Evolutionary conservation across 192 early-diverging fungal genomes (phyloP).

Genomic region (Rhizoclosmatium sp.): DNA sequence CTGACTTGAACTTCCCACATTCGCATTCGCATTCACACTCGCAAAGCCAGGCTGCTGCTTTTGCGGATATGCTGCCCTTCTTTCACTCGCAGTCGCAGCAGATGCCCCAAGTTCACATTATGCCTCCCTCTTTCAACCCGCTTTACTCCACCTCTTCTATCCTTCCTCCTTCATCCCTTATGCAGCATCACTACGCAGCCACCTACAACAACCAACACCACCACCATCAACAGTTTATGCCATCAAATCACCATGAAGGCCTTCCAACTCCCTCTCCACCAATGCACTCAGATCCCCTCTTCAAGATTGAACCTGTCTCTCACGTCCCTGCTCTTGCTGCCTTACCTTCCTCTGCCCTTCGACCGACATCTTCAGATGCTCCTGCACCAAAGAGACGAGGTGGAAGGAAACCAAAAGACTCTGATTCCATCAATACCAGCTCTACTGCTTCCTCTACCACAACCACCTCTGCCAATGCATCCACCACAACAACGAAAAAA

Average conservation of each 20-base stretch:
- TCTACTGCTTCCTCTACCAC: not conserved
- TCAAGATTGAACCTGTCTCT: not conserved
- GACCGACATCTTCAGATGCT: not conserved
- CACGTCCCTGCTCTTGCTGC: not conserved
- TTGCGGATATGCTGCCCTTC: slow-evolving; percentile 1
- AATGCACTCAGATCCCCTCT: not conserved
- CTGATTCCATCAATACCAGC: slow-evolving; percentile 4
- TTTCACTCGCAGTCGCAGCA: not conserved
- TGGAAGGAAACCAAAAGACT: slow-evolving; percentile 22
- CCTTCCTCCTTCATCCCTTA: too few relatives aligned
- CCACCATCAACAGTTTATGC: not conserved
- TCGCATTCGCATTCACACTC: too few relatives aligned
- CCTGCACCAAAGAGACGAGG: slow-evolving; percentile 18
- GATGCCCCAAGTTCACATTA: not conserved
- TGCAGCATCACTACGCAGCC: not conserved
- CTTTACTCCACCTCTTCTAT: not conserved
- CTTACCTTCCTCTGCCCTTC: not conserved
- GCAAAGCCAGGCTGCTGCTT: not conserved
- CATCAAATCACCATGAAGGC: not conserved
- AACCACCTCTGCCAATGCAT: not conserved
- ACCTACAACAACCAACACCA: not conserved
- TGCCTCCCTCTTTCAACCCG: not conserved
- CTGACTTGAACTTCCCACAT: not conserved
- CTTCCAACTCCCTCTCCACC: not conserved
- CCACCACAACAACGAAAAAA: not conserved